These are phyloP conservation scores for Neurospora sp. DNA, from an alignment of 495 filamentous ascomycete species.

Conservation along the genomic window DNA sequence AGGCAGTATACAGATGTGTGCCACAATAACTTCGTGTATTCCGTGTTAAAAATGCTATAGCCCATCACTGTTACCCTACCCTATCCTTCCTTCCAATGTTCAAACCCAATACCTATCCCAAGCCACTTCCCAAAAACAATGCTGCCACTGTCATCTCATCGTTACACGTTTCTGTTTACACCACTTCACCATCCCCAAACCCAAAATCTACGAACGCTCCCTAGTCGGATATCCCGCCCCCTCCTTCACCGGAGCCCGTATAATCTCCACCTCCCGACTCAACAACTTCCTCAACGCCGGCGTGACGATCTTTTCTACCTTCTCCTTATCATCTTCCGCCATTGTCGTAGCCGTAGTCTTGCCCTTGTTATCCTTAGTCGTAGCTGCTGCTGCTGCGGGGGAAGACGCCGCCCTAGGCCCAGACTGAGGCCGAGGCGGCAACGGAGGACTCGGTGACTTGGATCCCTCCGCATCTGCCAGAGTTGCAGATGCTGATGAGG, in stretches of 20 bases:
- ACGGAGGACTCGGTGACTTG: constrained; percentile 2
- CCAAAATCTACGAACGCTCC: neutral
- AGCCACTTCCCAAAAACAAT: neutral
- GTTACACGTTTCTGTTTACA: neutral
- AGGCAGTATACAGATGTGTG: neutral
- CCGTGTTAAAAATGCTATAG: neutral
- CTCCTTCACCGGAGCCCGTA: constrained; percentile 41
- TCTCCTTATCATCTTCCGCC: constrained; percentile 23
- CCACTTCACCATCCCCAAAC: neutral
- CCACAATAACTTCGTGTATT: neutral
- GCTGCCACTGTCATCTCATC: neutral
- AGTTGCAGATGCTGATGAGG: constrained; percentile 4
- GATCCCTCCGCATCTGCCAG: neutral
- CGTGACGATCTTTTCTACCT: constrained; percentile 57
- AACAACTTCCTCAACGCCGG: constrained; percentile 70
- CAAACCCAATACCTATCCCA: neutral
- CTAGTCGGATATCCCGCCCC: constrained; percentile 21
- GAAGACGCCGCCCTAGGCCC: neutral
- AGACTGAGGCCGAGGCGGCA: neutral
- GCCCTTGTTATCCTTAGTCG: constrained; percentile 5
- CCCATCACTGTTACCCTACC: neutral
- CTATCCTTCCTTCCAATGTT: neutral
- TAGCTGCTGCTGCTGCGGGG: neutral
- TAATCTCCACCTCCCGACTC: constrained; percentile 56
- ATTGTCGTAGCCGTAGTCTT: constrained; percentile 5